These are phyloP conservation scores for Lycium ferocissimum DNA, from an alignment of 257 asterid genomes.

Conservation along the genomic window DNA sequence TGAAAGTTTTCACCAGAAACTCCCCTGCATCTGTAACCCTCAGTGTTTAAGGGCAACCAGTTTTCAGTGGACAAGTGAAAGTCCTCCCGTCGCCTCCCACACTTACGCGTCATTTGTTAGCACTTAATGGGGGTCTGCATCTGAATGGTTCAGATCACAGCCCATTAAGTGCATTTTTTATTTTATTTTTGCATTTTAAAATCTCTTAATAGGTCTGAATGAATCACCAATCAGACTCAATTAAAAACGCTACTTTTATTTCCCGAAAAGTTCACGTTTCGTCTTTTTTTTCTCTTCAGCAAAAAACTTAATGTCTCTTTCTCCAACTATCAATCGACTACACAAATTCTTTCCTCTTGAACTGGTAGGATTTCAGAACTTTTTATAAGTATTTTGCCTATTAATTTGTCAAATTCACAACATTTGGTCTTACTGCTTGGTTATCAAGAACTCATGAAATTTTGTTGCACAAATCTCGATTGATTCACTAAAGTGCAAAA, in stretches of 20 bases:
- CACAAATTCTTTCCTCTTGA: too few species aligned
- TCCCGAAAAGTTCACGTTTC: neutral
- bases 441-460: too few species aligned
- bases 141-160: neutral
- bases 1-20: neutral
- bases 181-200: neutral
- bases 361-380: too few species aligned
- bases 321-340: too few species aligned
- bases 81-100: neutral
- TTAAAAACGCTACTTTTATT: neutral
- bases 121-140: neutral
- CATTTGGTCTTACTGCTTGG: too few species aligned
- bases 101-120: neutral
- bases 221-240: neutral
- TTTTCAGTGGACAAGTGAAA: conserved; percentile 10
- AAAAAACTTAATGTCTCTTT: neutral
- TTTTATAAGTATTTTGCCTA: too few species aligned
- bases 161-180: neutral
- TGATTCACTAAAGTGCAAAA: too few species aligned
- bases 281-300: neutral
- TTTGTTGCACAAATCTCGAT: too few species aligned
- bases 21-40: neutral
- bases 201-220: neutral
- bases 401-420: too few species aligned
- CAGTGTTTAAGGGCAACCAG: conserved; percentile 3